Percentiles rank a stretch among this genome's conserved stretches.
Conservation (phyloP, 306 rosid genomes). For the Vigna mungo region DNA sequence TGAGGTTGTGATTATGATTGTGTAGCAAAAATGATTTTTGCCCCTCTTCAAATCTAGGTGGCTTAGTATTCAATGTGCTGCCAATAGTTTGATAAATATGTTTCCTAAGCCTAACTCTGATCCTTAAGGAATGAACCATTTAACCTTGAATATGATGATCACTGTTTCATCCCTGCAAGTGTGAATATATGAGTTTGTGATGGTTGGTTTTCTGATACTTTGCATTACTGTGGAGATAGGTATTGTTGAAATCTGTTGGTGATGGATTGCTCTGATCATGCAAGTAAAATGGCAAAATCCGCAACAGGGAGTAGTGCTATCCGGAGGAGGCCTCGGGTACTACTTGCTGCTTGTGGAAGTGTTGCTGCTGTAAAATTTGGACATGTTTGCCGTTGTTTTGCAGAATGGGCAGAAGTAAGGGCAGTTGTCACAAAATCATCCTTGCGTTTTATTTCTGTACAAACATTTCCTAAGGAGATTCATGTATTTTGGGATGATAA, state of each 20-base stretch:
- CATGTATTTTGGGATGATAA: constrained; percentile 58
- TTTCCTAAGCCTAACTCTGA: constrained; percentile 1
- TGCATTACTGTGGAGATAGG: neutral
- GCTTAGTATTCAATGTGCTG: neutral
- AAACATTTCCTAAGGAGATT: constrained; percentile 57
- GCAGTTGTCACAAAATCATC: constrained; percentile 71
- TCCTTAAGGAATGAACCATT: neutral
- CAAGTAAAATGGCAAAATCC: constrained; percentile 43
- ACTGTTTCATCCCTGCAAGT: neutral
- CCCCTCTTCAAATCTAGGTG: constrained; percentile 6
- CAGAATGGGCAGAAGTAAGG: constrained; percentile 80
- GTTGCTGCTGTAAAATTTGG: constrained; percentile 75
- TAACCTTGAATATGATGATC: neutral
- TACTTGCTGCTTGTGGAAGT: constrained; percentile 86
- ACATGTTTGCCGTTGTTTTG: constrained; percentile 57
- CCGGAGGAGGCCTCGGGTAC: constrained; percentile 73
- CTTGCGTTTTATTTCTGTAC: constrained; percentile 62
- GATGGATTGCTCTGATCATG: constrained; percentile 61
- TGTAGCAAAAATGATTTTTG: neutral
- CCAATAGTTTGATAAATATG: neutral
- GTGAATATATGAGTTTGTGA: neutral
- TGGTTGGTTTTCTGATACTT: constrained; percentile 25
- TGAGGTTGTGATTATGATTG: neutral
- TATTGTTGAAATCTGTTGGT: constrained; percentile 36
- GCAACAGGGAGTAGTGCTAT: constrained; percentile 25